These are phyloP conservation scores for Naganishia sp. DNA, from an alignment of 1,284 basidiomycete species.

Conservation along the genomic window DNA sequence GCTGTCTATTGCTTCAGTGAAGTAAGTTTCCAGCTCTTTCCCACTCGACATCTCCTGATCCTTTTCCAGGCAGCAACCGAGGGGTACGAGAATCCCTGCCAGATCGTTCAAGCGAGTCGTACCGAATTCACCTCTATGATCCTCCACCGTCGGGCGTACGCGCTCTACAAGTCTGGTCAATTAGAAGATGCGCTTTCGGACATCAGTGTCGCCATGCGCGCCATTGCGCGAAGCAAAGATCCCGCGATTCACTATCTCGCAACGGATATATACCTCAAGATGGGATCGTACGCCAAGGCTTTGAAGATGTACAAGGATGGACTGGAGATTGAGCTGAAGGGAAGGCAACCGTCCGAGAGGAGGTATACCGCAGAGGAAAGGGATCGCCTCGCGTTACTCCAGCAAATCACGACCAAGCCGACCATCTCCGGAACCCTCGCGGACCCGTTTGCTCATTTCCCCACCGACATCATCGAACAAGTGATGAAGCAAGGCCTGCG, in stretches of 20 bases:
- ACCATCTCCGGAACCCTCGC: too few species aligned
- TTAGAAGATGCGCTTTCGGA: constrained; percentile 9
- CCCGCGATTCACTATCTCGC: background rate
- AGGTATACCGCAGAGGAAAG: background rate
- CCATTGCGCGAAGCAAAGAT: background rate
- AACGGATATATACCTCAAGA: background rate
- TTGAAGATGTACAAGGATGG: constrained; percentile 4
- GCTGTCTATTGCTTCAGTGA: constrained; percentile 1
- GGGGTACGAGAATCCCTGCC: background rate
- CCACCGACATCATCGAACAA: constrained; percentile 9
- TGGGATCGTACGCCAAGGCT: background rate
- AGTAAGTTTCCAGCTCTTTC: background rate
- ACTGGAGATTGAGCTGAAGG: background rate
- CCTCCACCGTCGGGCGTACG: background rate
- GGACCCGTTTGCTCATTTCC: background rate
- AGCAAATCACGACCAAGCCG: background rate
- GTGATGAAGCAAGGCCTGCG: constrained; percentile 9
- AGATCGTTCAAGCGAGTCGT: background rate
- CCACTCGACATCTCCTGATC: background rate
- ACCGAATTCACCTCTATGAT: background rate
- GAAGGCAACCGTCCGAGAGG: background rate
- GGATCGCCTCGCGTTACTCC: background rate
- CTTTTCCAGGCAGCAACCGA: background rate
- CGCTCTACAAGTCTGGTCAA: background rate
- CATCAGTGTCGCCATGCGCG: background rate